Base-by-base conservation (phyloP, 805 yeast genomes). In the Candida cerambycidarum region DNA sequence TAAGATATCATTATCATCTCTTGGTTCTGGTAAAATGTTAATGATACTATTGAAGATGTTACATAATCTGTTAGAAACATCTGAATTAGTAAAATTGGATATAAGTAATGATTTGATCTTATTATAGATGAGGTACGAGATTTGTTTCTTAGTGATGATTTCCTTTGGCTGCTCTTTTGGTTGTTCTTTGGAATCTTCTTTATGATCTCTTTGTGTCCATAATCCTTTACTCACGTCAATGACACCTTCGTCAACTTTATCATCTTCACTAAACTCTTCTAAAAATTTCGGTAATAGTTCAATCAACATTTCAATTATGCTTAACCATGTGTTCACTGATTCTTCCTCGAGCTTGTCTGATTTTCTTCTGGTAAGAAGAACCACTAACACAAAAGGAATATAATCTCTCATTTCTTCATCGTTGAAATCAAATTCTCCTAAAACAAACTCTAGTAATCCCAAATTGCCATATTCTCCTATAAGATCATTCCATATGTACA, bases 341-440 rank as follows among this genome's bases (percentile, higher is more conserved):
- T 32, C 16, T 13, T 25, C 29, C 29, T 11, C 13, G n/a, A 7
- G n/a, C 11, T 25, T n/a, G 11, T 4, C 13, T 9, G 29, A 12
- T n/a, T 21, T 23, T 13, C 10, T 54, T 3, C 69, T 43, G 23
- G 8, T 16, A 84, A 55, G 1, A n/a, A 73, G 44, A 1, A 76
- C 65, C 14, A 88, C 51, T 1, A 89, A 57, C 0, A 85, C 73
- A 32, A 88, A 61, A 0, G 98, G 97, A 6, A 85, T 65, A 57
- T 92, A 97, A 0, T 79, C 67, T 6, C 83, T 63, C 85, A 89
- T 88, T 48, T 89, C 98, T 52, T 89, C 97, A 49, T 92, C 99
- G 32, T 76, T 78, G 21, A 89, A 80, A 49, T 86, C 78, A 65
- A 88, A 92, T 41, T 75, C 75, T 16, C 69, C 67, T 10, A 89